phyloP scores from a whole-genome alignment of 441 rosid genomes.

The Euphorbia celastroides region DNA sequence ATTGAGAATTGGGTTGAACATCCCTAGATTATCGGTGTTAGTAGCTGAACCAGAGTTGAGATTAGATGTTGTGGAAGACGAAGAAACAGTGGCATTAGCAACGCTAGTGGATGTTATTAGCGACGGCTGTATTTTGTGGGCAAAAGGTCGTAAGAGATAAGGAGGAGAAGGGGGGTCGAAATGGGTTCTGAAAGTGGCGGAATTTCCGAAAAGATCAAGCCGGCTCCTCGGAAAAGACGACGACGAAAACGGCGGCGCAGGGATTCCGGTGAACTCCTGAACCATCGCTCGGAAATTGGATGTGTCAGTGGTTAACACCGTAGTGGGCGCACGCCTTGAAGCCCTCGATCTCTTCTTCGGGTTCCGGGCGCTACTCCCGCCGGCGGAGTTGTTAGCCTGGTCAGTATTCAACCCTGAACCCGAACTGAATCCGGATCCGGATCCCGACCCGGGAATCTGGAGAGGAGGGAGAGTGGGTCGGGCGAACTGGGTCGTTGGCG shows the following conservation, averaged over 20 bases:
- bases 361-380: slow-evolving; percentile 28
- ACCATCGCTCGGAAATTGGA: slow-evolving; percentile 86
- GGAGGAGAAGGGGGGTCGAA: slow-evolving; percentile 19
- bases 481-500: slow-evolving; percentile 30
- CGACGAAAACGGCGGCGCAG: slow-evolving; percentile 60
- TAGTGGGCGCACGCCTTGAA: slow-evolving; percentile 81
- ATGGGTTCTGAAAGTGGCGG: slow-evolving; percentile 29
- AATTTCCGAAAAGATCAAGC: slow-evolving; percentile 52
- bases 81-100: slow-evolving; percentile 23
- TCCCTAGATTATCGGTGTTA: slow-evolving; percentile 21
- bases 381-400: slow-evolving; percentile 19
- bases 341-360: slow-evolving; percentile 81
- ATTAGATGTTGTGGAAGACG: slow-evolving; percentile 27
- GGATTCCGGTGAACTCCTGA: slow-evolving; percentile 87
- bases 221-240: slow-evolving; percentile 45
- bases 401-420: slow-evolving; percentile 16
- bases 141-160: slow-evolving; percentile 61
- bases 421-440: slow-evolving; percentile 8
- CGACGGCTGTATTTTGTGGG: slow-evolving; percentile 44
- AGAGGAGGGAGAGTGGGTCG: slow-evolving; percentile 18
- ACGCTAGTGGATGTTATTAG: slow-evolving; percentile 23
- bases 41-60: slow-evolving; percentile 14
- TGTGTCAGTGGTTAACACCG: slow-evolving; percentile 77
- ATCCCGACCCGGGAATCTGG: slow-evolving; percentile 19
- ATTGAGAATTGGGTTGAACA: slow-evolving; percentile 44